phyloP scores from a whole-genome alignment of 768 basidiomycete species.

The Arthromyces matolae region DNA sequence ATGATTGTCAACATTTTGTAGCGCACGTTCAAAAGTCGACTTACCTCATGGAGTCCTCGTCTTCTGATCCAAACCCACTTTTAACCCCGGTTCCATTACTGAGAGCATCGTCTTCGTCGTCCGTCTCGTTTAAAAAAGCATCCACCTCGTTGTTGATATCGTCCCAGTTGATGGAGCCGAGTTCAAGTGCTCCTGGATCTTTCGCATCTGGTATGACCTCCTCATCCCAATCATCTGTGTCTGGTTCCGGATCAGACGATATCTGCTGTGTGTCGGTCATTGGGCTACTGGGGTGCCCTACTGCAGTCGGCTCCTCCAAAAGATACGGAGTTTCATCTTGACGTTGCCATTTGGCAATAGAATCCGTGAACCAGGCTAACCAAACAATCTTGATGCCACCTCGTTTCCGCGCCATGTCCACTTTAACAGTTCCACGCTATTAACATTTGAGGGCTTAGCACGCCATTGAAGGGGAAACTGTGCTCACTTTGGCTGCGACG shows the following conservation, averaged over 20 bases:
- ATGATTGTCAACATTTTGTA: not conserved
- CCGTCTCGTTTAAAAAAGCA: slow-evolving; percentile 79
- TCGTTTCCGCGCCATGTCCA: slow-evolving; percentile 75
- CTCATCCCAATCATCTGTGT: slow-evolving; percentile 64
- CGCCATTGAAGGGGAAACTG: not conserved
- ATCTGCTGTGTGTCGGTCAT: slow-evolving; percentile 42
- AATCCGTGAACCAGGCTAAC: slow-evolving; percentile 87
- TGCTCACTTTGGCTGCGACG: slow-evolving; percentile 83
- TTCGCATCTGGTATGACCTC: slow-evolving; percentile 29
- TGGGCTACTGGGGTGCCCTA: slow-evolving; percentile 31
- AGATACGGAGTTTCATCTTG: slow-evolving; percentile 79
- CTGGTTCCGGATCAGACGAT: slow-evolving; percentile 66
- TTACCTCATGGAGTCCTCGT: slow-evolving; percentile 42
- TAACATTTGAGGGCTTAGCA: not conserved
- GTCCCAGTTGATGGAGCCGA: slow-evolving; percentile 73
- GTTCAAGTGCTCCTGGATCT: slow-evolving; percentile 38
- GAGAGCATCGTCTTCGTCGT: slow-evolving; percentile 51
- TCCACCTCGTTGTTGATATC: slow-evolving; percentile 86
- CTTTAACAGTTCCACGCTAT: slow-evolving; percentile 91
- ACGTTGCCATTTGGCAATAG: slow-evolving; percentile 80
- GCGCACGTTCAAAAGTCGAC: slow-evolving; percentile 8
- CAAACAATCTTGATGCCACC: slow-evolving; percentile 82
- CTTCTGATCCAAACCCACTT: slow-evolving; percentile 45
- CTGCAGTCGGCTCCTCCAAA: slow-evolving; percentile 53
- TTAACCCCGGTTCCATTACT: slow-evolving; percentile 41